Conservation (phyloP, 1,284 basidiomycete species). For the Boletus smithii region DNA sequence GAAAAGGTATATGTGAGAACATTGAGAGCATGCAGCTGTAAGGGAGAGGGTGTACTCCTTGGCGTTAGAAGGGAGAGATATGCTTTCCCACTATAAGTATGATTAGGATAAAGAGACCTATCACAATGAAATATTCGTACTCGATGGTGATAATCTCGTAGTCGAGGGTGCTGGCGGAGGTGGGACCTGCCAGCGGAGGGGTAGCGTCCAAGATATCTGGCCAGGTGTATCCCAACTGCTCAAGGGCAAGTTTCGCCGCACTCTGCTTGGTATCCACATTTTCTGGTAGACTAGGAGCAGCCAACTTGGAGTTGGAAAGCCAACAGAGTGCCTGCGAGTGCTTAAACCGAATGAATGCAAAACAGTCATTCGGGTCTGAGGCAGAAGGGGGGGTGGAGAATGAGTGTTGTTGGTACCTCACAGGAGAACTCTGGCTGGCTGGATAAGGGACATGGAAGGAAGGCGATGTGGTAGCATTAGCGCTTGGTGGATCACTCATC, state of each 20-base stretch:
- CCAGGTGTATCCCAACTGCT: constrained; percentile 57
- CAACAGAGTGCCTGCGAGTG: constrained; percentile 48
- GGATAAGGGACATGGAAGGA: neutral
- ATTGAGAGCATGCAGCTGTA: constrained; percentile 64
- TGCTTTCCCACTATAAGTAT: constrained; percentile 46
- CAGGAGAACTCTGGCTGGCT: neutral
- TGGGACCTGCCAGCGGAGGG: constrained; percentile 19
- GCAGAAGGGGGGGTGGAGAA: neutral
- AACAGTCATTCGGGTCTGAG: constrained; percentile 11
- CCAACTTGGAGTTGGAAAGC: constrained; percentile 33
- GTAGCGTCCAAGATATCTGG: constrained; percentile 59
- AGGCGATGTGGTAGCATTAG: constrained; percentile 11
- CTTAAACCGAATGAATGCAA: constrained; percentile 43
- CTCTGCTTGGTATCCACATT: constrained; percentile 10
- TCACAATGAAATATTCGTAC: constrained; percentile 36
- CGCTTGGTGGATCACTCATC: constrained; percentile 49
- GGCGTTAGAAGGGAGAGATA: constrained; percentile 56
- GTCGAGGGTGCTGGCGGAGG: constrained; percentile 46
- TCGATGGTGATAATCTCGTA: constrained; percentile 57
- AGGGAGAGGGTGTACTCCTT: constrained; percentile 49
- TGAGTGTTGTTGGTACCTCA: constrained; percentile 3
- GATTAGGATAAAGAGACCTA: constrained; percentile 8
- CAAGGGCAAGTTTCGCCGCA: constrained; percentile 29
- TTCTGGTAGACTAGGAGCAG: constrained; percentile 7
- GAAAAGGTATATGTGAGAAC: constrained; percentile 72